Base-by-base conservation (phyloP, 257 asterid species). In the Capsicum rhomboideum region DNA sequence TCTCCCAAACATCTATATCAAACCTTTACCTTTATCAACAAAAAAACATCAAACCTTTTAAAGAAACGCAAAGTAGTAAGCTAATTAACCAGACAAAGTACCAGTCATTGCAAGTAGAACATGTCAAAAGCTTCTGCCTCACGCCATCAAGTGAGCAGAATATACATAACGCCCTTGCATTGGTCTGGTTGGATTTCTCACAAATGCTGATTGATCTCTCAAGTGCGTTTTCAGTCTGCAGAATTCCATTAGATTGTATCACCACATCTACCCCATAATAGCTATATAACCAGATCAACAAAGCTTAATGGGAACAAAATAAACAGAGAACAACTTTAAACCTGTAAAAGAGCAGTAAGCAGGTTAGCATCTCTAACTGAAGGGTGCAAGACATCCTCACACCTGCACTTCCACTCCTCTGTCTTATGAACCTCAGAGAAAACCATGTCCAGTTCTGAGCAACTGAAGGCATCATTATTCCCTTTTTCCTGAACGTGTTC, bases 31-130 rank as follows among this genome's bases (percentile, higher is more conserved):
- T n/a, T n/a, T n/a, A n/a, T n/a, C n/a, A n/a, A n/a, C n/a, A n/a
- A n/a, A n/a, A n/a, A n/a, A n/a, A n/a, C n/a, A n/a, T n/a, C n/a
- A n/a, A 40, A 5, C 78, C 8, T 71, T 71, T 37, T 20, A n/a
- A n/a, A 71, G 54, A 61, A 14, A 72, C 72, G 42, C 28, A 10
- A 79, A 85, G 54, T 40, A 42, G 11, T 10, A 69, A 40, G 53
- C 18, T 69, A 69, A 40, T 40, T 71, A 64, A 84, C 75, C 6
- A 29, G 63, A 84, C 64, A 80, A 71, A 84, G 82, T 87, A 94
- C 99, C 97, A 69, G 85, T 91, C 94, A 28, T 86, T 84, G 93
- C 99, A 95, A 88, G 87, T 71, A 75, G 92, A 89, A 88, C 98
- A 95, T 56, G 88, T 87, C 78, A 85, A 86, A 83, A 89, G 87